Percentiles rank a stretch among this genome's conserved stretches.
Conservation (phyloP, 352 stramenopile genomes). For the Phytophthora foliorum region DNA sequence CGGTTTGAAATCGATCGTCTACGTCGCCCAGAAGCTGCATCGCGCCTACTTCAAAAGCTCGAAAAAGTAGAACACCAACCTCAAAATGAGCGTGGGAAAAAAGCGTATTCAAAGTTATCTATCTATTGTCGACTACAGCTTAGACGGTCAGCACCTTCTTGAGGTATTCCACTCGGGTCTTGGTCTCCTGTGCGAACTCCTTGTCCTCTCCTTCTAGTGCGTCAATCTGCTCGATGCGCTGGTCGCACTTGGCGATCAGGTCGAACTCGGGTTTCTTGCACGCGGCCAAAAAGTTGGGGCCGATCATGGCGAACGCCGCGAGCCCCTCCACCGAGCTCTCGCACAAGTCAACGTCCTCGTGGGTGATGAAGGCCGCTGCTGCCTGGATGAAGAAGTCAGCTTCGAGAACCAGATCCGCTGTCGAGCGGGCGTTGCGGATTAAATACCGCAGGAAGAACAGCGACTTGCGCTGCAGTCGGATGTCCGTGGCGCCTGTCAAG, state of each 20-base stretch:
- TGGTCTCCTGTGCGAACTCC: conserved; percentile 75
- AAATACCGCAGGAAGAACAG: conserved; percentile 89
- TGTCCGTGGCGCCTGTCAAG: conserved; percentile 54
- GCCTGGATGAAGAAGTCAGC: conserved; percentile 58
- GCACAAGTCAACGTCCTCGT: conserved; percentile 84
- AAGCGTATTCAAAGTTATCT: conserved; percentile 40
- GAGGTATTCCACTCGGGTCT: conserved; percentile 62
- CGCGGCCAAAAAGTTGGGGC: conserved; percentile 62
- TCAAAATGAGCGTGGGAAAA: conserved; percentile 9
- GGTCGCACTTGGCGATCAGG: conserved; percentile 56
- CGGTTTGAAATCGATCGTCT: conserved; percentile 80
- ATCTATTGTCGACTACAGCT: conserved; percentile 29
- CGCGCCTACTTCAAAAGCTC: conserved; percentile 77
- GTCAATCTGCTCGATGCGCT: conserved; percentile 72
- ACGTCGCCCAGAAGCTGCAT: conserved; percentile 88
- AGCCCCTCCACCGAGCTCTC: conserved; percentile 81
- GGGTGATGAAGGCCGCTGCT: conserved; percentile 56
- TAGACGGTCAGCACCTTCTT: conserved; percentile 49
- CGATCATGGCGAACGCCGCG: conserved; percentile 71
- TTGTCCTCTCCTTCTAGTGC: conserved; percentile 72
- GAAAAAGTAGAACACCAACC: conserved; percentile 18
- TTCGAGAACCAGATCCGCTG: conserved; percentile 57
- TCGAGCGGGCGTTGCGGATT: conserved; percentile 66
- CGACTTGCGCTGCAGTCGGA: conserved; percentile 84
- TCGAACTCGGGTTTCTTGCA: conserved; percentile 63